Evolutionary conservation across 2,329 filamentous ascomycete genomes (phyloP).

Genomic region (Sporothrix protearum): DNA sequence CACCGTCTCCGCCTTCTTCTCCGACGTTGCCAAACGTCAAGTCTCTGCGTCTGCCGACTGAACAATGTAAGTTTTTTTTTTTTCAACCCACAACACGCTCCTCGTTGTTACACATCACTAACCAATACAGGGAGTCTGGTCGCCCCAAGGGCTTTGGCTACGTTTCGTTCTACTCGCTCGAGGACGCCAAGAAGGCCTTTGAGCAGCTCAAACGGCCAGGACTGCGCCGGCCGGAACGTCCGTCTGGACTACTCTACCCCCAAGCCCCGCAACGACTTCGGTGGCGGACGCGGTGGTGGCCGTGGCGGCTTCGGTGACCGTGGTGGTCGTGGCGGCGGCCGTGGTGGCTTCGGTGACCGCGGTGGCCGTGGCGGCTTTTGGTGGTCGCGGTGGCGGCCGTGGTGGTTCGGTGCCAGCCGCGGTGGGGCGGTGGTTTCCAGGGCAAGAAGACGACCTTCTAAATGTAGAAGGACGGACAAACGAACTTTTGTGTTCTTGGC

Average conservation of each 20-base stretch:
- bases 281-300: slow-evolving; percentile 37
- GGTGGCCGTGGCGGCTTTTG: slow-evolving; percentile 35
- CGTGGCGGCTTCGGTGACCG: slow-evolving; percentile 44
- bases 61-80: slow-evolving; percentile 53
- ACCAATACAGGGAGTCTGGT: slow-evolving; percentile 61
- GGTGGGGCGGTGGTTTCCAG: slow-evolving; percentile 62
- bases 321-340: slow-evolving; percentile 49
- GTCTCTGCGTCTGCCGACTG: slow-evolving; percentile 82
- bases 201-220: slow-evolving; percentile 57
- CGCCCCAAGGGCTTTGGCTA: slow-evolving; percentile 91
- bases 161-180: slow-evolving; percentile 74
- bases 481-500: background rate
- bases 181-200: slow-evolving; percentile 76
- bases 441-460: slow-evolving; percentile 70
- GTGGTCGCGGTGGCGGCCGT: slow-evolving; percentile 46
- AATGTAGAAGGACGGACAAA: slow-evolving; percentile 23
- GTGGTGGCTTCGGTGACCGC: slow-evolving; percentile 56
- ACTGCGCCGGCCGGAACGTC: slow-evolving; percentile 68
- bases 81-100: background rate
- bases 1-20: slow-evolving; percentile 69
- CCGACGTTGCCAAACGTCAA: slow-evolving; percentile 65
- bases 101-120: slow-evolving; percentile 7
- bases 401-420: slow-evolving; percentile 57
- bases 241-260: slow-evolving; percentile 79
- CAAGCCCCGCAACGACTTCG: slow-evolving; percentile 55